Evolutionary conservation across 495 filamentous ascomycete genomes (phyloP), one percentile per base, ranked within the genome.

Genomic region (Talaromyces adpressus): DNA sequence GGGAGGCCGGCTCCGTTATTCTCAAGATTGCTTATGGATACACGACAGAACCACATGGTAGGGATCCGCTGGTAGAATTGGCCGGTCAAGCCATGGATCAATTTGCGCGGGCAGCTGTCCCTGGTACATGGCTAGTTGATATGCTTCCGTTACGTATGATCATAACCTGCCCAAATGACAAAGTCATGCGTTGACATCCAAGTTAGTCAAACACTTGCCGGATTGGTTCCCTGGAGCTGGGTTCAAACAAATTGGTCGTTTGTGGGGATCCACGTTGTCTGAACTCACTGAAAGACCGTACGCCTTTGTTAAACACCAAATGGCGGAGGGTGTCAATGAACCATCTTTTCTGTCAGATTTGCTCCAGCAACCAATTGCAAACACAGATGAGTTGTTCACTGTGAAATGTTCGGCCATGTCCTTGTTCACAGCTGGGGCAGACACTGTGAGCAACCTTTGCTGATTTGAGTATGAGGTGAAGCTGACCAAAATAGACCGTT

Each of bases 361-460:
- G 0, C 52, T 77, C 5, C 64, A 75, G 57, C 56, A 69, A 14
- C 64, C 58, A 2, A 69, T 65, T 16, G 36, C 62, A 12, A 66
- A 67, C 39, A 61, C 65, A 0, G 71, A 77, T 47, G 65, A 65
- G 27, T 62, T 70, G 22, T 64, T 34, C 39, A 61, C 62, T 12
- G 70, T 71, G 54, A 79, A 78, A 57, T 78, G 72, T 70, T 65
- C 73, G 39, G 73, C 81, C 14, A 74, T 75, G 32, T 75, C 75
- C 1, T 66, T 85, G 0, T 76, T 82, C 29, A 73, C 82, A 53
- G 83, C 79, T n/a, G 84, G 83, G 4, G 77, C 80, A 22, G 83
- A 85, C 66, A 85, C 62, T 6, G 62, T 64, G 52, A 32, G 39
- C 22, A 18, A 2, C 32, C 27, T 23, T 22, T 32, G 27, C 27